Base-by-base conservation (phyloP, 192 early-diverging fungal species). In the Coemansia sp. region DNA sequence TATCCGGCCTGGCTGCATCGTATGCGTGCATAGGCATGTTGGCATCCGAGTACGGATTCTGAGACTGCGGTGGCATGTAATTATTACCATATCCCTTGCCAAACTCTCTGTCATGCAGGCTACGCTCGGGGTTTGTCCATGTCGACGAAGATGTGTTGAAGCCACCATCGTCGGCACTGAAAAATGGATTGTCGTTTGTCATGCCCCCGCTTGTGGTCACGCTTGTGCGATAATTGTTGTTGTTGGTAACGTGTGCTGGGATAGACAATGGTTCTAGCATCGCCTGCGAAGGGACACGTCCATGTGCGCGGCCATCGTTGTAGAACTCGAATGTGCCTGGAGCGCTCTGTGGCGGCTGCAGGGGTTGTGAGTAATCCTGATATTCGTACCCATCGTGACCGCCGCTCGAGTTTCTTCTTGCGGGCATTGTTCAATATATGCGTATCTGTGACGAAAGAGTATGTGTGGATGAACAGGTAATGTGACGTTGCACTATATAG, bases 341-440 rank as follows among this genome's bases (percentile, higher is more conserved):
- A 5, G 46, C 46, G 46, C 23, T 48, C 22, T 14, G 17, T 11
- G 46, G 50, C 27, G 25, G 50, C 30, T 34, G 50, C 50, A 33
- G 30, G 30, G 10, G 50, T 14, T 52, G 50, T 33, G n/a, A 9
- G 1, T n/a, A 10, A 9, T 27, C 30, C 33, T 27, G 5, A n/a
- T 15, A 22, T 18, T 52, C 17, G 13, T 18, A 52, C 25, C 33
- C 50, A 27, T 19, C 15, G 41, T n/a, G 4, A 3, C 41, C 17
- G 33, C 50, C 37, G 50, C 30, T 34, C 12, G 50, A 52, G 50
- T 37, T 37, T 52, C 50, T 52, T 37, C 50, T 52, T 34, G 25
- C 15, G 33, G 33, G 13, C 50, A 52, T 52, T 42, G 47, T 27
- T 23, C 25, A 2, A 4, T 49, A 49, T 27, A 24, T 14, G 24